Percentiles rank a stretch among this genome's conserved stretches.
phyloP scores from a whole-genome alignment of 345 rosid species.

The Salix suchowensis region DNA sequence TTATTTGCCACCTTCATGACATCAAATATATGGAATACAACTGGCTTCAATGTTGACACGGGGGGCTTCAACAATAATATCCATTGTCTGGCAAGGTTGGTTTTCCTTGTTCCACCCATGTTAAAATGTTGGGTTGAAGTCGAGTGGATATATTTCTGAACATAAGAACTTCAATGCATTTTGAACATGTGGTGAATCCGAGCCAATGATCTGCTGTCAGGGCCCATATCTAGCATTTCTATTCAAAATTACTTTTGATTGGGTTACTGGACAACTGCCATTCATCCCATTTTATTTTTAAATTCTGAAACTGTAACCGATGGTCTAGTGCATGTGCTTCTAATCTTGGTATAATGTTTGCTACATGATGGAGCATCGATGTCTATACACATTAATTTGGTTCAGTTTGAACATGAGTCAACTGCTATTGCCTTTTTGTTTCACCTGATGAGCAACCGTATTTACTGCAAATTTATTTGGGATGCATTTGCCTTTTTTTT shows the following conservation, averaged over 20 bases:
- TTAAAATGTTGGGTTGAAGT: not conserved
- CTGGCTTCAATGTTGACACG: constrained; percentile 86
- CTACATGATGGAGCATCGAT: not conserved
- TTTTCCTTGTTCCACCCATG: not conserved
- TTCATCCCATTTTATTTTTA: not conserved
- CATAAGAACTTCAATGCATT: not conserved
- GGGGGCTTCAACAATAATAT: constrained; percentile 97
- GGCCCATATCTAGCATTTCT: not conserved
- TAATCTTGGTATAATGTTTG: not conserved
- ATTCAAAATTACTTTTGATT: not conserved
- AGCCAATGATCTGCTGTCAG: not conserved
- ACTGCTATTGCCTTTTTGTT: not conserved
- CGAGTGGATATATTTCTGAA: not conserved
- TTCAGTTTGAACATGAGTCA: not conserved
- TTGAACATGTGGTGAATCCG: not conserved
- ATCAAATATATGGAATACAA: constrained; percentile 78
- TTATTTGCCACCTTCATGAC: constrained; percentile 84
- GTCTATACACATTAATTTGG: not conserved
- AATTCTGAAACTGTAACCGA: not conserved
- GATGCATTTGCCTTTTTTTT: not conserved
- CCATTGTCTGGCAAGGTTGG: constrained; percentile 89
- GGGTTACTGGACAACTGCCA: not conserved
- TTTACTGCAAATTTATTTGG: not conserved
- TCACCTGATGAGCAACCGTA: not conserved
- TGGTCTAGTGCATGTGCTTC: not conserved